Conservation (phyloP, 345 rosid species). For the Orychophragmus violaceus region DNA sequence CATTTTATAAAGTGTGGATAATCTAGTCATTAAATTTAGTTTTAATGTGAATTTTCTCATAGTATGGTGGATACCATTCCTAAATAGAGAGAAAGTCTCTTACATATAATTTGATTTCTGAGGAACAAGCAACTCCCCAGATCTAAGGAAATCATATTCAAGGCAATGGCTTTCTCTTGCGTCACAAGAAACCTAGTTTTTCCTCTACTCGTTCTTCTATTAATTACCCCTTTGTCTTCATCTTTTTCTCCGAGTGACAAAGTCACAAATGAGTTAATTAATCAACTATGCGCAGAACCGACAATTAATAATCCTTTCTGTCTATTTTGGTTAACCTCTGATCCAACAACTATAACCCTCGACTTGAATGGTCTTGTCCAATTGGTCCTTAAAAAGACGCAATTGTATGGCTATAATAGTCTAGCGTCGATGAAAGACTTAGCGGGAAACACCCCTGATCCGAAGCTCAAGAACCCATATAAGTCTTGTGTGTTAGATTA, state of each 20-base stretch:
- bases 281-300: slow-evolving; percentile 15
- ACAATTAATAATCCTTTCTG: background rate
- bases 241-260: slow-evolving; percentile 16
- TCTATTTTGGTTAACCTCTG: slow-evolving; percentile 1
- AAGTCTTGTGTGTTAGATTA: background rate
- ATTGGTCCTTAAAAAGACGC: background rate
- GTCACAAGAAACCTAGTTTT: slow-evolving; percentile 10
- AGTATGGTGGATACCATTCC: background rate
- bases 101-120: background rate
- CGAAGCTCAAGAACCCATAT: background rate
- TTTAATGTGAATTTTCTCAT: background rate
- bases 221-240: slow-evolving; percentile 3
- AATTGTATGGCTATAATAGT: background rate
- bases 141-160: background rate
- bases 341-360: background rate
- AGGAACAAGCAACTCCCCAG: background rate
- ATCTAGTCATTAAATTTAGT: background rate
- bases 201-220: slow-evolving; percentile 12
- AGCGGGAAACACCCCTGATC: slow-evolving; percentile 11
- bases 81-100: background rate
- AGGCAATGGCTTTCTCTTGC: slow-evolving; percentile 8
- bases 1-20: background rate
- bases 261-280: background rate
- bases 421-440: slow-evolving; percentile 12
- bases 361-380: slow-evolving; percentile 10